phyloP scores from a whole-genome alignment of 352 stramenopile species.

The Phytophthora tubulina region DNA sequence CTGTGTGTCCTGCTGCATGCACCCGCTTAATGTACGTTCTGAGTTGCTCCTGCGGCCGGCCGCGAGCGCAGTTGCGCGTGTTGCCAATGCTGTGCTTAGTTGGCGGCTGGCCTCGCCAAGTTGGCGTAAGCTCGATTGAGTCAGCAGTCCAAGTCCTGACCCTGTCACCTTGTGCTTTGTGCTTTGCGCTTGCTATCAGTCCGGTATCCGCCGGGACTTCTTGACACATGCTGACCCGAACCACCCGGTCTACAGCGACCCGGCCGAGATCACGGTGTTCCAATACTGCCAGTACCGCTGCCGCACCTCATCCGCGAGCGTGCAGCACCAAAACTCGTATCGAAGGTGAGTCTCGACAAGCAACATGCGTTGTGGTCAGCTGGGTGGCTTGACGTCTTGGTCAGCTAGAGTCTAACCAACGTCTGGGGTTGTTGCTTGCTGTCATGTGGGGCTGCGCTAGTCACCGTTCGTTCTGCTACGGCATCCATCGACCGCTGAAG shows the following conservation, averaged over 20 bases:
- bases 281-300: constrained; percentile 77
- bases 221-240: constrained; percentile 65
- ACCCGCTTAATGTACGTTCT: constrained; percentile 69
- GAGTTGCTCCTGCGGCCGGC: not conserved
- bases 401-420: constrained; percentile 13
- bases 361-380: not conserved
- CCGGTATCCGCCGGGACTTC: constrained; percentile 65
- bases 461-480: constrained; percentile 71
- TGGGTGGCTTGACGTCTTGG: not conserved
- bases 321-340: constrained; percentile 85
- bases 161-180: constrained; percentile 22
- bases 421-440: constrained; percentile 5
- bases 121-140: constrained; percentile 12
- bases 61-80: constrained; percentile 13
- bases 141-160: constrained; percentile 7
- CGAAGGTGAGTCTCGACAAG: constrained; percentile 49
- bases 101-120: not conserved
- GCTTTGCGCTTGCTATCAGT: constrained; percentile 36
- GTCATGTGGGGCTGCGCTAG: constrained; percentile 30
- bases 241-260: constrained; percentile 72
- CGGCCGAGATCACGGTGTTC: constrained; percentile 68
- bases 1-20: constrained; percentile 85
- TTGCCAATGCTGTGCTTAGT: not conserved
- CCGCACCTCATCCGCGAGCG: constrained; percentile 77
- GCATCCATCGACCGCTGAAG: constrained; percentile 67